Evolutionary conservation across 2,329 filamentous ascomycete species (phyloP).

Genomic region (Colletotrichum falcatum): DNA sequence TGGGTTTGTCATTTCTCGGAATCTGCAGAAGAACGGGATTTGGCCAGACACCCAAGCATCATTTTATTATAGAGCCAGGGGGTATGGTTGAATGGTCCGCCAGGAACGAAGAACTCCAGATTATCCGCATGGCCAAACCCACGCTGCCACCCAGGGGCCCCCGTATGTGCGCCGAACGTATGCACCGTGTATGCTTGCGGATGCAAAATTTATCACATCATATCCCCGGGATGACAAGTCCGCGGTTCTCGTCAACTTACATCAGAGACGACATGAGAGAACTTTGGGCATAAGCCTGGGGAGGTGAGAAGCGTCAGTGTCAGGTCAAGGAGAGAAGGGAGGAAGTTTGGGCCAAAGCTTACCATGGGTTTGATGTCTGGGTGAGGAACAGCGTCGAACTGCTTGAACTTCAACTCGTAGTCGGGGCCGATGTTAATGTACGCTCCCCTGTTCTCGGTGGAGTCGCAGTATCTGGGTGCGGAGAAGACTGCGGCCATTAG

Average conservation of each 20-base stretch:
- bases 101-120: slow-evolving; percentile 39
- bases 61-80: slow-evolving; percentile 36
- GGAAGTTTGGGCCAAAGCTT: slow-evolving; percentile 44
- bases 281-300: slow-evolving; percentile 84
- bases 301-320: slow-evolving; percentile 43
- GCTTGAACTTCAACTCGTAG: slow-evolving; percentile 90
- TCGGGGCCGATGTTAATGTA: slow-evolving; percentile 97
- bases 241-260: slow-evolving; percentile 53
- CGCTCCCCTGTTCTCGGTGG: slow-evolving; percentile 96
- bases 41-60: slow-evolving; percentile 35
- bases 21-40: not conserved
- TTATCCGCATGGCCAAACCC: slow-evolving; percentile 39
- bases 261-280: slow-evolving; percentile 84
- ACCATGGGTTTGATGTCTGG: slow-evolving; percentile 95
- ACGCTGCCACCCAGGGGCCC: slow-evolving; percentile 36
- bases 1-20: not conserved
- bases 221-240: slow-evolving; percentile 14
- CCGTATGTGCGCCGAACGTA: slow-evolving; percentile 37
- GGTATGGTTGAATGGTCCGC: slow-evolving; percentile 29
- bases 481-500: slow-evolving; percentile 80
- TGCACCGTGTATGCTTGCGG: slow-evolving; percentile 40
- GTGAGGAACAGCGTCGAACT: slow-evolving; percentile 97
- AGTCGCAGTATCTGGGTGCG: slow-evolving; percentile 96
- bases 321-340: slow-evolving; percentile 27
- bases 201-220: slow-evolving; percentile 35